Base-by-base conservation (phyloP, 208 protist genomes). In the Leishmania aethiopica region DNA sequence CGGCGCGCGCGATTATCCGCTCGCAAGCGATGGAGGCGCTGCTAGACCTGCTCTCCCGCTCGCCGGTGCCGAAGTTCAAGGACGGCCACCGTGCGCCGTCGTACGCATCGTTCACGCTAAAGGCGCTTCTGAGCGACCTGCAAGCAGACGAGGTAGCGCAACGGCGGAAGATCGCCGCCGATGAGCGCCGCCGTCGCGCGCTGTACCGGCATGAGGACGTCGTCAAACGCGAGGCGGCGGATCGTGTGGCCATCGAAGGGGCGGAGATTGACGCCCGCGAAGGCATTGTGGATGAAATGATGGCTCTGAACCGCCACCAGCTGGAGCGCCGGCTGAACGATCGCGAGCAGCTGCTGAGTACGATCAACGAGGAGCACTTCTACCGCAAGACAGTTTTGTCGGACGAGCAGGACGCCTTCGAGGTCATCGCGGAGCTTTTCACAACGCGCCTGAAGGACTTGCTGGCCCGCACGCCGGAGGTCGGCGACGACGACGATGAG, bases 321-420 rank as follows among this genome's bases (percentile, higher is more conserved):
- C 85, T 93, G 15, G 91, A 93, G 85, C 89, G 90, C 19, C 94
- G 89, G 73, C 81, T 93, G 40, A 86, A 83, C 77, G 90, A 91
- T 42, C 90, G 88, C 25, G 86, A 94, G 81, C 74, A 91, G 70
- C 45, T 90, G 5, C 11, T 83, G 17, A 87, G 82, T 22, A 77
- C 92, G 8, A 4, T 88, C 28, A 88, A 85, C 66, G 91, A 95
- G 77, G 92, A 95, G 82, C 87, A 95, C 71, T 95, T 92, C 80
- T 95, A 95, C 73, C 92, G 91, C 57, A 88, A 87, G 67, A 86
- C 83, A 1, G 81, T 94, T 42, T 55, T 93, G 3, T 84, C 77
- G 37, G 92, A 97, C 53, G 92, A 91, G 86, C 91, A 94, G 84
- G 94, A 97, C 59, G 91, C 79, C 42, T 93, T 92, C 70, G 92